Evolutionary conservation across 176 grass and related monocot genomes (phyloP).

Genomic region (Avena insularis): DNA sequence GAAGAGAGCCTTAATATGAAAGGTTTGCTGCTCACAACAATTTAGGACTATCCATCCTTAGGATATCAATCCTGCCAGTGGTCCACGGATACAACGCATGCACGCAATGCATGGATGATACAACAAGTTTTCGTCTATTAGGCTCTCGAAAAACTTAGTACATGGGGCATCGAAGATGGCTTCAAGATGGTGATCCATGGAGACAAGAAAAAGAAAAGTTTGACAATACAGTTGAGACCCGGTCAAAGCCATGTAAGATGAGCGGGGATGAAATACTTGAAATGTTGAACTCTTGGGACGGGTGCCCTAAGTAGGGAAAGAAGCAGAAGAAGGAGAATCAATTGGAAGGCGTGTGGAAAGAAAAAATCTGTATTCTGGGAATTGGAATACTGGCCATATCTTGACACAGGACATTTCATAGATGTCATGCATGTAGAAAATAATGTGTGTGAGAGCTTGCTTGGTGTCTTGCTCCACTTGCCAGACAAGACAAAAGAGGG

Average conservation of each 20-base stretch:
- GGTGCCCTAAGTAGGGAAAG: neutral
- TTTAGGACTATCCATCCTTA: no score
- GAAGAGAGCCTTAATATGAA: no score
- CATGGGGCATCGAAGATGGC: neutral
- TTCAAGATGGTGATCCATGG: neutral
- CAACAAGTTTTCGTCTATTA: neutral
- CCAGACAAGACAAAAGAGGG: neutral
- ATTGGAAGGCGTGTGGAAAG: neutral
- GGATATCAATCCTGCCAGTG: neutral
- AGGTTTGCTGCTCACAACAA: no score
- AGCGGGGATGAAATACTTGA: neutral
- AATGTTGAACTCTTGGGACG: neutral
- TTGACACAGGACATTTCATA: neutral
- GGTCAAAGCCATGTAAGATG: neutral
- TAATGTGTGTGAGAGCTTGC: neutral
- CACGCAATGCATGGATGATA: neutral
- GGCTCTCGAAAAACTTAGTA: neutral
- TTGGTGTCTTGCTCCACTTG: neutral
- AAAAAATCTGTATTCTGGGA: neutral
- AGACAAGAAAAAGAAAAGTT: neutral
- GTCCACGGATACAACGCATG: neutral
- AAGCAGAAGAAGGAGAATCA: neutral
- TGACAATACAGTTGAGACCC: neutral
- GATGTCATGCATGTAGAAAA: constrained; percentile 4
- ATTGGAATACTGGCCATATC: neutral